Evolutionary conservation across 225 moss, liverwort and hornwort genomes (phyloP).

Genomic region (Asterella californica): DNA sequence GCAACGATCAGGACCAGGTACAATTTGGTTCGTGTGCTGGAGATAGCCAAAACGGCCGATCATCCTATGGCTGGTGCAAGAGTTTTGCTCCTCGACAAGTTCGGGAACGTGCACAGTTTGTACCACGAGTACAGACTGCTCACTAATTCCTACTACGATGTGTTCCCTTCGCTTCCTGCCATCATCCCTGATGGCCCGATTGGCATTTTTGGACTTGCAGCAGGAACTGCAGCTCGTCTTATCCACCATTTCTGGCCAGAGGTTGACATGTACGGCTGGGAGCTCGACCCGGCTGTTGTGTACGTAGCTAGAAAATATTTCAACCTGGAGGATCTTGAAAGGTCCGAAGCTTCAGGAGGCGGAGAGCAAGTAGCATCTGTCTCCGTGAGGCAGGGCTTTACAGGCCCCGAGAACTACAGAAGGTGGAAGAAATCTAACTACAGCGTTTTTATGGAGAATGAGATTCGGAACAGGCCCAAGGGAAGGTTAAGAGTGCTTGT

Average conservation of each 20-base stretch:
- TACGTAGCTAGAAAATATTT: conserved; percentile 70
- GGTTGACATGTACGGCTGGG: conserved; percentile 75
- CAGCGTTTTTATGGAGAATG: conserved; percentile 27
- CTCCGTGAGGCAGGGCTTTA: not conserved
- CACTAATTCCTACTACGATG: conserved; percentile 75
- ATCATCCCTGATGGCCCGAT: conserved; percentile 74
- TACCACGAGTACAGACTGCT: conserved; percentile 64
- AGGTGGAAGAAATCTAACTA: conserved; percentile 30
- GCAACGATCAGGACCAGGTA: conserved; percentile 30
- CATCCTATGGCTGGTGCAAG: conserved; percentile 67
- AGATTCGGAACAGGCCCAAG: not conserved
- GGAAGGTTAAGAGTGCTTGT: conserved; percentile 65
- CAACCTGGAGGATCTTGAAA: conserved; percentile 70
- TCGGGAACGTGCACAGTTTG: conserved; percentile 88
- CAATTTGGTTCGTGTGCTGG: conserved; percentile 78
- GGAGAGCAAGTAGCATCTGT: not conserved
- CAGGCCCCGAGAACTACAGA: conserved; percentile 20
- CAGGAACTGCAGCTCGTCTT: conserved; percentile 75
- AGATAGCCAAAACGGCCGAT: conserved; percentile 58
- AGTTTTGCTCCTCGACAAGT: conserved; percentile 66
- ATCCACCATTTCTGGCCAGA: conserved; percentile 71
- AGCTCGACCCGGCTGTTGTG: conserved; percentile 72
- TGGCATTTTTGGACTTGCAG: conserved; percentile 83
- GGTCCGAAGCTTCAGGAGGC: conserved; percentile 7
- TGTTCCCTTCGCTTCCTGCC: conserved; percentile 68